phyloP scores from a whole-genome alignment of 768 basidiomycete genomes.

The Mycena indigotica region DNA sequence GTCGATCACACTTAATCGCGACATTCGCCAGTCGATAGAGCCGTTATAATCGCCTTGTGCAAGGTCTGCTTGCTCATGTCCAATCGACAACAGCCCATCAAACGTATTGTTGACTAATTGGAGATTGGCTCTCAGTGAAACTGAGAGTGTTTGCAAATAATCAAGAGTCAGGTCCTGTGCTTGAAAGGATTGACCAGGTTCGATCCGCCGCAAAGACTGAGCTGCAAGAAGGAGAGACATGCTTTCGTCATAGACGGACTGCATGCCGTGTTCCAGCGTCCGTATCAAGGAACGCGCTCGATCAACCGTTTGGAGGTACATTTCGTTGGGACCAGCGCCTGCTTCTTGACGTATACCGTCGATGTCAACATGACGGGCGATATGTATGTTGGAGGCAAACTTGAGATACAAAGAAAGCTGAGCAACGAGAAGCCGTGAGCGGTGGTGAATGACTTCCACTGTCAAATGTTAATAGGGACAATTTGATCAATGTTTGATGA shows the following conservation, averaged over 20 bases:
- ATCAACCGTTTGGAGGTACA: slow-evolving; percentile 67
- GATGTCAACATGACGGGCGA: slow-evolving; percentile 82
- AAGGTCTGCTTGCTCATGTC: slow-evolving; percentile 71
- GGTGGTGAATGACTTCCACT: slow-evolving; percentile 46
- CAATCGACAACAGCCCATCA: slow-evolving; percentile 62
- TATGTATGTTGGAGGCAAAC: slow-evolving; percentile 68
- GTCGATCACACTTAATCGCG: slow-evolving; percentile 64
- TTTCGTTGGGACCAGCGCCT: slow-evolving; percentile 45
- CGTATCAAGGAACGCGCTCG: slow-evolving; percentile 69
- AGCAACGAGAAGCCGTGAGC: slow-evolving; percentile 54
- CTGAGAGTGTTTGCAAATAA: slow-evolving; percentile 50
- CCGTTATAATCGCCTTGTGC: slow-evolving; percentile 71
- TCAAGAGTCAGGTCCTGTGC: slow-evolving; percentile 43
- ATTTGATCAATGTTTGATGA: slow-evolving; percentile 5
- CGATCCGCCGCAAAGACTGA: slow-evolving; percentile 52
- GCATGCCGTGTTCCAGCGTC: slow-evolving; percentile 67
- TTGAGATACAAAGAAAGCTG: slow-evolving; percentile 60
- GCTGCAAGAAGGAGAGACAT: slow-evolving; percentile 58
- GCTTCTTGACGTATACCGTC: slow-evolving; percentile 65
- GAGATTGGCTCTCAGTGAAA: slow-evolving; percentile 60
- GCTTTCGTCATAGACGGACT: slow-evolving; percentile 75
- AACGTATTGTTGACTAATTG: slow-evolving; percentile 58
- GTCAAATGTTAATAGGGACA: slow-evolving; percentile 2
- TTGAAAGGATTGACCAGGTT: slow-evolving; percentile 32
- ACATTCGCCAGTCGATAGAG: slow-evolving; percentile 78